phyloP scores from a whole-genome alignment of 1,284 basidiomycete species.

The Microbotryum silenes-acaulis region DNA sequence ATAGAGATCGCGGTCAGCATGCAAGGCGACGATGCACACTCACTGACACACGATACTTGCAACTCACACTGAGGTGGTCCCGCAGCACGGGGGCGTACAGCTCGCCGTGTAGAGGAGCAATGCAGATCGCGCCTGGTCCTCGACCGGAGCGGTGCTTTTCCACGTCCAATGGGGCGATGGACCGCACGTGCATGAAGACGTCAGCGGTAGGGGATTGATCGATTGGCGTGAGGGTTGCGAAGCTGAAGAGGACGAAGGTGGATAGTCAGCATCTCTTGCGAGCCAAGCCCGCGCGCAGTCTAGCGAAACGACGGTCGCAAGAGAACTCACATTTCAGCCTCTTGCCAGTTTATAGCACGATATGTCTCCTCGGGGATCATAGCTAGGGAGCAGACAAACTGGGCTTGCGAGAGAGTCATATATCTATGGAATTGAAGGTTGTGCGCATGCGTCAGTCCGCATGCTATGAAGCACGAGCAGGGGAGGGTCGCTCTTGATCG shows the following conservation, averaged over 20 bases:
- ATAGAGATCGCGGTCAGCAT: background rate
- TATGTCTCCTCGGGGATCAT: background rate
- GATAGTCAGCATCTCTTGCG: background rate
- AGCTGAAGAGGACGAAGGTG: background rate
- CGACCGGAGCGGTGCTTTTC: conserved; percentile 2
- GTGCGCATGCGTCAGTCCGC: background rate
- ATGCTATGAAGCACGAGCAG: background rate
- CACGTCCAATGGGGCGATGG: background rate
- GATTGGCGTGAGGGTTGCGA: background rate
- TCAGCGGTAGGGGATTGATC: background rate
- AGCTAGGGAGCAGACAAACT: conserved; percentile 3
- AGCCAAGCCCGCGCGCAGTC: no score
- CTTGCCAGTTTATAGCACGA: background rate
- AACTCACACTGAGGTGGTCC: conserved; percentile 3
- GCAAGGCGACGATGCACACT: background rate
- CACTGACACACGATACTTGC: background rate
- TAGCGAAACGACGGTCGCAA: background rate
- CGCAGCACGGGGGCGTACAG: conserved; percentile 5
- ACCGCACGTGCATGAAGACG: background rate
- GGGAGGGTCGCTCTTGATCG: background rate
- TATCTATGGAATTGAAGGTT: background rate
- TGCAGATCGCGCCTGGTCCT: conserved; percentile 6
- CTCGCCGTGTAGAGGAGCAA: conserved; percentile 5
- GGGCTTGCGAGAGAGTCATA: background rate
- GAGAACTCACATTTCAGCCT: conserved; percentile 6